These are phyloP conservation scores for Tuber borchii DNA, from an alignment of 495 filamentous ascomycete species.

Conservation along the genomic window DNA sequence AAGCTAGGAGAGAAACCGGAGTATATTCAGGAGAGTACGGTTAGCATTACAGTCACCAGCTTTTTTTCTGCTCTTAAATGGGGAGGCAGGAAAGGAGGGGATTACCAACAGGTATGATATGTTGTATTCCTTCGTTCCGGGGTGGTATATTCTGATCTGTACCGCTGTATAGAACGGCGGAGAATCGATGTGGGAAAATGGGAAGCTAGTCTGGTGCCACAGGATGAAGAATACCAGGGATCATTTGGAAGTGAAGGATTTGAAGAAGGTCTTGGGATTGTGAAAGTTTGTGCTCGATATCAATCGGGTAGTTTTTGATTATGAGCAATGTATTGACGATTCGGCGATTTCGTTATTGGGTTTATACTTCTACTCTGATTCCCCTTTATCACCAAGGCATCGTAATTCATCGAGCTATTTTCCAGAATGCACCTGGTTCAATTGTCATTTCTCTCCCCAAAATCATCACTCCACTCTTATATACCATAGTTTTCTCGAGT, in stretches of 20 bases:
- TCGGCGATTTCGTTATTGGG: not conserved
- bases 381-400: not conserved
- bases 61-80: slow-evolving; percentile 54
- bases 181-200: slow-evolving; percentile 63
- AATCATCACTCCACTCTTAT: not conserved
- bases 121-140: not conserved
- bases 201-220: slow-evolving; percentile 70
- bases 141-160: slow-evolving; percentile 29
- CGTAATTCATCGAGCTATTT: not conserved
- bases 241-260: slow-evolving; percentile 62
- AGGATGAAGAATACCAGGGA: slow-evolving; percentile 75
- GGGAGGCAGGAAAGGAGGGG: slow-evolving; percentile 59
- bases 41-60: slow-evolving; percentile 46
- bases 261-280: slow-evolving; percentile 39
- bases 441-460: not conserved
- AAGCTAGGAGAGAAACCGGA: slow-evolving; percentile 57
- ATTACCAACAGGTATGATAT: slow-evolving; percentile 44
- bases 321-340: not conserved
- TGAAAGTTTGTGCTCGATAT: not conserved
- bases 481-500: not conserved
- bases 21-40: slow-evolving; percentile 56
- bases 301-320: not conserved
- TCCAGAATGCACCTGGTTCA: not conserved
- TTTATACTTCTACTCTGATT: not conserved
- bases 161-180: slow-evolving; percentile 58